Evolutionary conservation across 208 protist genomes (phyloP).

Genomic region (Acanthamoeba royreba): DNA sequence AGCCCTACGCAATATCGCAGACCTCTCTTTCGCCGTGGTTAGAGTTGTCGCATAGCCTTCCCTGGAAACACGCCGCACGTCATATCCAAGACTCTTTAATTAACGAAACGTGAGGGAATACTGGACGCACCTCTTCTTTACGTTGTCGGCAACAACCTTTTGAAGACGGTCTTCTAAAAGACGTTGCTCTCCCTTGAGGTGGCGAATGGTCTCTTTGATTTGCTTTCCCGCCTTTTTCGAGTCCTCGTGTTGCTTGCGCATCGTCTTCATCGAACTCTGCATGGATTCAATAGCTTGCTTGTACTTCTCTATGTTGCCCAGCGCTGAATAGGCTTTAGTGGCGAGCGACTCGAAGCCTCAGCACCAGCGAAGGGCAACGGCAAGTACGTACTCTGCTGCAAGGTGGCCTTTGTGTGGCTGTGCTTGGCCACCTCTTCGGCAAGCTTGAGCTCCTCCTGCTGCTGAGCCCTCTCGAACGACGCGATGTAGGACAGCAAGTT

Average conservation of each 20-base stretch:
- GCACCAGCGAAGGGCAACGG: neutral
- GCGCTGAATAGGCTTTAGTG: neutral
- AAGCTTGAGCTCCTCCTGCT: conserved; percentile 14
- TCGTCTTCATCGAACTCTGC: neutral
- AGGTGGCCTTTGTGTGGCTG: neutral
- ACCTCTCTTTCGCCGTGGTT: too few relatives aligned
- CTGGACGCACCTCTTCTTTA: neutral
- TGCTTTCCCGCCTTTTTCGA: neutral
- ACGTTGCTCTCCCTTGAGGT: neutral
- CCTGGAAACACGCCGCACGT: neutral
- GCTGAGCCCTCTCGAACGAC: neutral
- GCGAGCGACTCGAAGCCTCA: neutral
- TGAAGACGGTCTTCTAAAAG: neutral
- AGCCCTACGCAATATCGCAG: too few relatives aligned
- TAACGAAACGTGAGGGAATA: neutral
- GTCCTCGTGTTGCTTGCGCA: neutral
- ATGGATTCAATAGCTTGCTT: neutral
- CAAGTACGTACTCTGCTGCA: neutral
- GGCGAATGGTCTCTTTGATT: neutral
- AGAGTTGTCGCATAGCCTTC: too few relatives aligned
- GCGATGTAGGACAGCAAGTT: neutral
- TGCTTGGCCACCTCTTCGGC: neutral
- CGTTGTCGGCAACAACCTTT: neutral
- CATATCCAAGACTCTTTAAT: neutral
- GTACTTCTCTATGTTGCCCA: neutral